Evolutionary conservation across 257 asterid species (phyloP).

Genomic region (Solanum gandarillasii): DNA sequence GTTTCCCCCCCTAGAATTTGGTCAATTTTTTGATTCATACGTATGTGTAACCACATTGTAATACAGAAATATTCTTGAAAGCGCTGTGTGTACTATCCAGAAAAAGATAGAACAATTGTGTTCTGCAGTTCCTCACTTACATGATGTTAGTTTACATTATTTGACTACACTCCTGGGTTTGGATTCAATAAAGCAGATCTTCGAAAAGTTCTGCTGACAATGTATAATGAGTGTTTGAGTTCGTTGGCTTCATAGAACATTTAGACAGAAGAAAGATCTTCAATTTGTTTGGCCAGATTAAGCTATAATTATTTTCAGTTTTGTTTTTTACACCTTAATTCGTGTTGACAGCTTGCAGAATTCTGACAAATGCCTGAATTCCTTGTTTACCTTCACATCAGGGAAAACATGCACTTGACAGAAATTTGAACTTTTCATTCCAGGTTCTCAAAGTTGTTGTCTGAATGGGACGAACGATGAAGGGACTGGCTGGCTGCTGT

Average conservation of each 20-base stretch:
- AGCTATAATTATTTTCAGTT: not conserved
- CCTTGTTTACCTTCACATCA: not conserved
- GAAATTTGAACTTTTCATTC: not conserved
- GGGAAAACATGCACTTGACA: not conserved
- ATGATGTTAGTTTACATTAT: not conserved
- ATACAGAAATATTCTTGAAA: not conserved
- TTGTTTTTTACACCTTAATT: not conserved
- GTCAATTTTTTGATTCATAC: not conserved
- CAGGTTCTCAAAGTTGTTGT: conserved; percentile 27
- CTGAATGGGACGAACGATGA: conserved; percentile 15
- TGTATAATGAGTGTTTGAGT: not conserved
- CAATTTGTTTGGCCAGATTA: not conserved
- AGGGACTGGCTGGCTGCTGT: conserved; percentile 30
- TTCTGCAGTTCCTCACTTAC: not conserved
- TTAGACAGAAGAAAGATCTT: not conserved
- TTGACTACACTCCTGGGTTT: not conserved
- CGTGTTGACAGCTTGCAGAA: not conserved
- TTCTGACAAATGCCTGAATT: not conserved
- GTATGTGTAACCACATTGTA: not conserved
- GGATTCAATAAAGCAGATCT: not conserved
- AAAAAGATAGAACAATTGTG: not conserved
- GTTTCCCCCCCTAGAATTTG: not conserved
- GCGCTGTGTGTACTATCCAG: not conserved
- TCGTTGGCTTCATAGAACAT: not conserved
- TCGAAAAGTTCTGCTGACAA: not conserved